Base-by-base conservation (phyloP, 192 early-diverging fungal genomes). In the Backusella macrospora region DNA sequence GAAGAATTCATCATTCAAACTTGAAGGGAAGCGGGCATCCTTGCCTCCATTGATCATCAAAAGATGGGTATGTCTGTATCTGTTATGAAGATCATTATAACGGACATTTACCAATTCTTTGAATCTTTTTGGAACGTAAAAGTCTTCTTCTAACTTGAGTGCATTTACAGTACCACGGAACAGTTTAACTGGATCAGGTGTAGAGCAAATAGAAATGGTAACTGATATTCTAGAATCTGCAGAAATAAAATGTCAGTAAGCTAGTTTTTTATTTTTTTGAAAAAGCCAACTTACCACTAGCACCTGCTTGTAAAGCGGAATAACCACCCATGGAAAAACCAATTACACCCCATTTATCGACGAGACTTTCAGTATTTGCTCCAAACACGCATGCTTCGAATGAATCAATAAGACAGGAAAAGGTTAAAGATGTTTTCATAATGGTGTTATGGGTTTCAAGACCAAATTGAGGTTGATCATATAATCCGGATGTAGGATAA, bases 291-390 rank as follows among this genome's bases (percentile, higher is more conserved):
- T 49, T 55, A 55, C 52, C 52, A 55, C 18, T 55, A 55, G 21
- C 52, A 4, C 18, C 52, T 23, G 52, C 52, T 23, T 55, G 52
- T 55, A 55, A 55, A 21, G 52, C 52, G 23, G 52, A 55, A 55
- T 55, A 55, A 10, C 52, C 52, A 26, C 52, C 52, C 52, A 59
- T 59, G 10, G 52, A 59, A 13, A 59, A 59, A 23, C 52, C 52
- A 26, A 59, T 59, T 4, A 59, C 52, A 59, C 52, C 52, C 52
- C 52, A 59, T 59, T 59, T 59, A 59, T 59, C 52, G 4, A 59
- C 52, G 12, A 59, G 52, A 23, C 21, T n/a, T 26, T 0, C 2
- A 5, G 52, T 26, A 4, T 59, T 2, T 26, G 21, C n/a, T 59
- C 52, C 52, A 59, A 59, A 59, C 21, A 59, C 21, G 9, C 52